Conservation (phyloP, 352 stramenopile species). For the Paralagenidium karlingii region DNA sequence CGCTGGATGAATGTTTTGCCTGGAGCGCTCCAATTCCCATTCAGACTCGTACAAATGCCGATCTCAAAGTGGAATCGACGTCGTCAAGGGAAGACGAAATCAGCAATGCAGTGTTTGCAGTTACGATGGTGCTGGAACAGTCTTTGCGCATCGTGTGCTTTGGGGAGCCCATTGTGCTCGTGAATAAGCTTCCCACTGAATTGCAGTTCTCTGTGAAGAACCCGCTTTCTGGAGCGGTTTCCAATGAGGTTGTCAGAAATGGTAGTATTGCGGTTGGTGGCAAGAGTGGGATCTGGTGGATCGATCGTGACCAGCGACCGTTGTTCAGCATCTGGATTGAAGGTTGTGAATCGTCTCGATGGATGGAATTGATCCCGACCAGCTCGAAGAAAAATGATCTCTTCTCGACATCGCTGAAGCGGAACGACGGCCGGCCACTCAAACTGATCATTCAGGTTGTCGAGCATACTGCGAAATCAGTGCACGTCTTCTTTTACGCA, state of each 20-base stretch:
- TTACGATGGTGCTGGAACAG: constrained; percentile 46
- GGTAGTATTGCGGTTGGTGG: constrained; percentile 28
- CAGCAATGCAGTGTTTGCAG: constrained; percentile 45
- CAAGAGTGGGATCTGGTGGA: constrained; percentile 73
- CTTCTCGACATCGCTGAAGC: constrained; percentile 43
- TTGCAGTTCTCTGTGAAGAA: constrained; percentile 41
- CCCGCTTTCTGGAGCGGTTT: constrained; percentile 1
- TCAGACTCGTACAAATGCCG: constrained; percentile 40
- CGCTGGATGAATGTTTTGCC: constrained; percentile 14
- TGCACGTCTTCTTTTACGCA: constrained; percentile 39
- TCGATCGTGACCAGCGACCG: constrained; percentile 35
- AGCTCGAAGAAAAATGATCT: constrained; percentile 30
- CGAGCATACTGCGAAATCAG: constrained; percentile 21
- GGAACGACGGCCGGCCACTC: constrained; percentile 45
- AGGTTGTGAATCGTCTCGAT: constrained; percentile 50
- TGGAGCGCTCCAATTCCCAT: constrained; percentile 73
- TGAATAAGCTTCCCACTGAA: constrained; percentile 71
- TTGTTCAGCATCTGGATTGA: constrained; percentile 55
- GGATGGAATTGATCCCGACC: constrained; percentile 43
- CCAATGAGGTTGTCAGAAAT: constrained; percentile 13
- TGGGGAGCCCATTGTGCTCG: constrained; percentile 51
- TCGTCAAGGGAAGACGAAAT: constrained; percentile 9
- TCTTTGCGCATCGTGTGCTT: constrained; percentile 51
- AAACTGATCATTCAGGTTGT: constrained; percentile 55
- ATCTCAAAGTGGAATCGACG: constrained; percentile 49